phyloP scores from a whole-genome alignment of 306 rosid genomes.

The Sechiopsis laciniata region DNA sequence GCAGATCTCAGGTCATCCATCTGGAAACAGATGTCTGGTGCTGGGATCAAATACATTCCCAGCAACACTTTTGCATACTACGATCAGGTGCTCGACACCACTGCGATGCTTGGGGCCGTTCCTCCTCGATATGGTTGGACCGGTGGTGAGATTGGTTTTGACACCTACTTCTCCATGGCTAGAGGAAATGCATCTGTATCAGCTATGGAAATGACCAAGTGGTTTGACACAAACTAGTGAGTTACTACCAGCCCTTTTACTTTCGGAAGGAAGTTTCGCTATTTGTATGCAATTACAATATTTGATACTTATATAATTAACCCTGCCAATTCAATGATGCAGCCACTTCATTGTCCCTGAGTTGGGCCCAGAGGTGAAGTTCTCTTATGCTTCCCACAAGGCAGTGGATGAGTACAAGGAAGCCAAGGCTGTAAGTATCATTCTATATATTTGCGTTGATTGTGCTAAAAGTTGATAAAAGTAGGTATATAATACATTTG shows the following conservation, averaged over 20 bases:
- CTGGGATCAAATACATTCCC: slow-evolving; percentile 65
- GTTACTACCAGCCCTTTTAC: slow-evolving; percentile 28
- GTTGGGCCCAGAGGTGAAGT: slow-evolving; percentile 66
- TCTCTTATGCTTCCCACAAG: slow-evolving; percentile 78
- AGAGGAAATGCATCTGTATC: slow-evolving; percentile 71
- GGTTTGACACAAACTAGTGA: slow-evolving; percentile 80
- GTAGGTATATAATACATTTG: too few species aligned
- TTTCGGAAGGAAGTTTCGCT: not conserved
- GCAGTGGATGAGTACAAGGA: slow-evolving; percentile 75
- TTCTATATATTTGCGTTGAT: not conserved
- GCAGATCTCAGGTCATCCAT: slow-evolving; percentile 54
- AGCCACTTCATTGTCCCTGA: slow-evolving; percentile 92
- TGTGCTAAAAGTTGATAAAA: not conserved
- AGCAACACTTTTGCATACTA: slow-evolving; percentile 82
- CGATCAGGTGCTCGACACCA: slow-evolving; percentile 78
- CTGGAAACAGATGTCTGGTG: slow-evolving; percentile 77
- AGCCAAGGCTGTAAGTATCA: slow-evolving; percentile 66
- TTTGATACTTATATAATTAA: not conserved
- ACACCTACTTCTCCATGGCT: slow-evolving; percentile 77
- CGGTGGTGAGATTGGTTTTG: slow-evolving; percentile 63
- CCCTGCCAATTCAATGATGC: slow-evolving; percentile 26
- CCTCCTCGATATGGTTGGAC: slow-evolving; percentile 73
- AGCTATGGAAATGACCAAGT: slow-evolving; percentile 91
- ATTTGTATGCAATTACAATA: slow-evolving; percentile 14
- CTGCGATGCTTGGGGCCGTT: slow-evolving; percentile 82